Conservation (phyloP, 176 grass and related monocot genomes). For the Avena eriantha region DNA sequence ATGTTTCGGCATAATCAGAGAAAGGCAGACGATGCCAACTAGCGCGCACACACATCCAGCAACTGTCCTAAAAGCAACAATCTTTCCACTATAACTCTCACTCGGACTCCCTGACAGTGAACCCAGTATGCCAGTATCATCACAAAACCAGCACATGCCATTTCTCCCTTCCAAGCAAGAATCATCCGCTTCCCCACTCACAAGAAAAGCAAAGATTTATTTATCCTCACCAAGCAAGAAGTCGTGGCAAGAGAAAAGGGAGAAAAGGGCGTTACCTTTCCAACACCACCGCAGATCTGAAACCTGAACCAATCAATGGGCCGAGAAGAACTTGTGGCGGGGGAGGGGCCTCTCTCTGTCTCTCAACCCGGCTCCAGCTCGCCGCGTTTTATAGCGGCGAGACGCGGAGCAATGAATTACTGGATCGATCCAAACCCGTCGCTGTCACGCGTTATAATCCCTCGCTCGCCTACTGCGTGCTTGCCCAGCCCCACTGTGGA, state of each 20-base stretch:
- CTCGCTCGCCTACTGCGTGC: not conserved
- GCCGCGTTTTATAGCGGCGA: constrained; percentile 45
- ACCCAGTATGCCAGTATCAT: not conserved
- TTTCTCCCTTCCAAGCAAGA: constrained; percentile 22
- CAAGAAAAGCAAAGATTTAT: not conserved
- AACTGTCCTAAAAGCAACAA: not conserved
- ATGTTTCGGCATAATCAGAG: not conserved
- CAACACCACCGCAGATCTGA: no score
- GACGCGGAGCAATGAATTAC: constrained; percentile 24
- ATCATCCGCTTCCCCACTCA: not conserved
- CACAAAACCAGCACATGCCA: not conserved
- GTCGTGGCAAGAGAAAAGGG: not conserved
- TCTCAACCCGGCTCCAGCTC: not conserved
- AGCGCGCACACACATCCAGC: constrained; percentile 3
- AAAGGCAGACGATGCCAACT: not conserved
- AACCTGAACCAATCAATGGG: not conserved
- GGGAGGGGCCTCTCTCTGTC: not conserved
- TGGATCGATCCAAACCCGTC: constrained; percentile 30
- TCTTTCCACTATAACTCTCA: not conserved
- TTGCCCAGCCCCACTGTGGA: constrained; percentile 6
- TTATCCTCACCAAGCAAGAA: constrained; percentile 9
- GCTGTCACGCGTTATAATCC: constrained; percentile 37
- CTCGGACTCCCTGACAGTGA: not conserved
- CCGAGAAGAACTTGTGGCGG: constrained; percentile 27
- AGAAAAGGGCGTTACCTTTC: constrained; percentile 28